Conservation (phyloP, 306 rosid genomes). For the Gillenia trifoliata region DNA sequence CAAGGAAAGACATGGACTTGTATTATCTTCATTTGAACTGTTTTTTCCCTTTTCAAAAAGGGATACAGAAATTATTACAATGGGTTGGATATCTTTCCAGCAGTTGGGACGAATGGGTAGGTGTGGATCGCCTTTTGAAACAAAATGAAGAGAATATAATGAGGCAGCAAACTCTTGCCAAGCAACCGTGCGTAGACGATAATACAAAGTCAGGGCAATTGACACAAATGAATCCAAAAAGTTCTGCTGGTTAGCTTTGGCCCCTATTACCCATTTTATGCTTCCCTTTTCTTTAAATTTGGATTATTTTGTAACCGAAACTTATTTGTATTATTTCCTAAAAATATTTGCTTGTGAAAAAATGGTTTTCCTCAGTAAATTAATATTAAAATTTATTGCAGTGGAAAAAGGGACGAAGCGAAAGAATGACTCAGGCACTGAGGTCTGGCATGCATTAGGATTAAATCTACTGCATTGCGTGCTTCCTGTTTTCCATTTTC, state of each 20-base stretch:
- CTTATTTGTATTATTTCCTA: neutral
- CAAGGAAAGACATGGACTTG: no score
- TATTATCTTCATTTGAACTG: constrained; percentile 1
- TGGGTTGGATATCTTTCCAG: constrained; percentile 56
- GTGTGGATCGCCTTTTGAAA: constrained; percentile 68
- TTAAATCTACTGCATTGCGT: constrained; percentile 12
- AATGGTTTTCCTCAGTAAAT: neutral
- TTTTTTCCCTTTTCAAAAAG: constrained; percentile 30
- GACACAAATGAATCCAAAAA: constrained; percentile 50
- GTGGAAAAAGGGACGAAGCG: constrained; percentile 68
- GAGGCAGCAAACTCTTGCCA: constrained; percentile 58
- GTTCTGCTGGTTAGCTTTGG: constrained; percentile 42
- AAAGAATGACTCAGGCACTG: constrained; percentile 54
- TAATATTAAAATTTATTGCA: constrained; percentile 39
- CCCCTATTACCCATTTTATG: constrained; percentile 12
- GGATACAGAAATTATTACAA: constrained; percentile 44
- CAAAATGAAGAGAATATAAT: constrained; percentile 52
- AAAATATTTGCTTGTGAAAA: constrained; percentile 11
- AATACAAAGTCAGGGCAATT: constrained; percentile 62
- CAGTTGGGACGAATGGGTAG: constrained; percentile 99
- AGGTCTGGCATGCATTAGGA: constrained; percentile 52
- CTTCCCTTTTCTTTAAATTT: constrained; percentile 12
- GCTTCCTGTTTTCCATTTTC: neutral
- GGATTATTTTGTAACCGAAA: no score
- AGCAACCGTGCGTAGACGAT: constrained; percentile 55